Percentiles rank a stretch among this genome's conserved stretches.
These are phyloP conservation scores for Phialocephala sp. DNA, from an alignment of 2,329 filamentous ascomycete genomes.

Conservation along the genomic window DNA sequence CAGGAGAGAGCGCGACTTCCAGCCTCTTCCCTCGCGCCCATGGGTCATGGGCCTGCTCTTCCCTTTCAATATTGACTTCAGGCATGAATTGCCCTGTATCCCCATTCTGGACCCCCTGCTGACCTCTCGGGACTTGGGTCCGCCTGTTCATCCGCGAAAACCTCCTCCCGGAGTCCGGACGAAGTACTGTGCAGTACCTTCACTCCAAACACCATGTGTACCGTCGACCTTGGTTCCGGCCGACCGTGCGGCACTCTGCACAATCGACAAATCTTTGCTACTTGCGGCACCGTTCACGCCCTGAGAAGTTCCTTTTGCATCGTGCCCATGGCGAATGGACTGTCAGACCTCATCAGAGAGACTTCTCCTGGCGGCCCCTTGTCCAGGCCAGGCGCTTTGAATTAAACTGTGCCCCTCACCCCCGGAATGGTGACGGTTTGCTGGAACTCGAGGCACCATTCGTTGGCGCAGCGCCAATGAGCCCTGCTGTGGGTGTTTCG, in stretches of 20 bases:
- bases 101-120: conserved; percentile 1
- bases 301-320: background rate
- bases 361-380: conserved; percentile 13
- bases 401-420: conserved; percentile 7
- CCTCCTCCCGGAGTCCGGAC: background rate
- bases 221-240: background rate
- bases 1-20: background rate
- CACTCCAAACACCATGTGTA: background rate
- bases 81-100: conserved; percentile 5
- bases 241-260: background rate
- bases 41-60: background rate
- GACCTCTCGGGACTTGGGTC: background rate
- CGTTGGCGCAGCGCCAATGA: conserved; percentile 1
- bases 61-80: conserved; percentile 1
- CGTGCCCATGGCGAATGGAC: background rate
- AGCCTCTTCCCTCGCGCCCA: background rate
- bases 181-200: background rate
- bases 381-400: conserved; percentile 11
- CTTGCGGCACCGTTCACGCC: background rate
- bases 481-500: conserved; percentile 10
- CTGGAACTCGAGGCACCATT: background rate
- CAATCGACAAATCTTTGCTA: background rate
- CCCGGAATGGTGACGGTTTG: conserved; percentile 6
- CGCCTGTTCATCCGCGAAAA: background rate
- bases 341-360: background rate